Evolutionary conservation across 2,329 filamentous ascomycete genomes (phyloP).

Genomic region (Coniella vitis): DNA sequence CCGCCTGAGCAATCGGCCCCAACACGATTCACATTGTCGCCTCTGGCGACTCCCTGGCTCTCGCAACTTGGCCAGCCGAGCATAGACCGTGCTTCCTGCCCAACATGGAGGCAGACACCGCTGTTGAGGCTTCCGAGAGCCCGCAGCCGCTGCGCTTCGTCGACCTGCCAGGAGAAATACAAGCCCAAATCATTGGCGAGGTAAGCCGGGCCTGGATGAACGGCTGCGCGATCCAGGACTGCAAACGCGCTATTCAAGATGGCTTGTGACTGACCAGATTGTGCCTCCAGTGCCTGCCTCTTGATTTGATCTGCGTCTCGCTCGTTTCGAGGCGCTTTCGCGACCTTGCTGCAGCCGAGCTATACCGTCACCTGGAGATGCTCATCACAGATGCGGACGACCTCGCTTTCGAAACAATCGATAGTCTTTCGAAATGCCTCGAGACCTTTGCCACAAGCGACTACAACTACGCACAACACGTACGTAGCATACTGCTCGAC

Average conservation of each 20-base stretch:
- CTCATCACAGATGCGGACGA: conserved; percentile 56
- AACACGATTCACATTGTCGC: no score
- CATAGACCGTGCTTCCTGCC: neutral
- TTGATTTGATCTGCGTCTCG: conserved; percentile 50
- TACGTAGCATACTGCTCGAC: conserved; percentile 50
- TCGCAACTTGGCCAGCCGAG: no score
- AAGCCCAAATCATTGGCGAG: conserved; percentile 41
- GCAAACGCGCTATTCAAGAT: neutral
- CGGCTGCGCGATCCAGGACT: no score
- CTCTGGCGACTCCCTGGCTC: no score
- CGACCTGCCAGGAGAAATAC: conserved; percentile 40
- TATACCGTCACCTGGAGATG: conserved; percentile 56
- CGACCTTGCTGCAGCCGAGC: conserved; percentile 48
- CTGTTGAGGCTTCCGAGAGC: conserved; percentile 15
- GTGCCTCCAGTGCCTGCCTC: conserved; percentile 38
- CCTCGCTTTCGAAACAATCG: conserved; percentile 44
- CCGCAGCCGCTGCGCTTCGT: conserved; percentile 29
- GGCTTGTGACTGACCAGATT: conserved; percentile 11
- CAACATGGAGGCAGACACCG: conserved; percentile 10
- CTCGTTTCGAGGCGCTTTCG: conserved; percentile 53
- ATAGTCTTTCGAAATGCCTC: conserved; percentile 50
- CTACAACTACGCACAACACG: conserved; percentile 54
- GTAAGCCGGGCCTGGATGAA: no score
- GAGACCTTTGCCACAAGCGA: conserved; percentile 57
- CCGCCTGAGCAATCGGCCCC: neutral